These are phyloP conservation scores for Sequoiadendron giganteum DNA, from an alignment of 75 land plant species.

Conservation along the genomic window DNA sequence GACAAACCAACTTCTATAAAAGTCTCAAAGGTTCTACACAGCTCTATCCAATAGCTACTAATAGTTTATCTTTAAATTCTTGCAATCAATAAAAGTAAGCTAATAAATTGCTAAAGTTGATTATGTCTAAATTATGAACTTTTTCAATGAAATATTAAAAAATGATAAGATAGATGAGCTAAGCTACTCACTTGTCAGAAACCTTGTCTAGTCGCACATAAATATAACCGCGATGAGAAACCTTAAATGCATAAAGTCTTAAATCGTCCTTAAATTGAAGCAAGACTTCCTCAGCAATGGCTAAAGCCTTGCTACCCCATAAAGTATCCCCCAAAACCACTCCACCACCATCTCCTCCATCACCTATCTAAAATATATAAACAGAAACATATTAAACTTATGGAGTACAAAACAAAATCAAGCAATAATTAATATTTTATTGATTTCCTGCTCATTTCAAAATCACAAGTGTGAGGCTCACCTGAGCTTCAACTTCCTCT, in stretches of 20 bases:
- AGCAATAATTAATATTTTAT: neutral
- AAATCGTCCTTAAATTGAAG: slow-evolving; percentile 48
- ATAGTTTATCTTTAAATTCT: neutral
- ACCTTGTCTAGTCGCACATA: slow-evolving; percentile 88
- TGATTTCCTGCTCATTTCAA: neutral
- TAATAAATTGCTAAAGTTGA: neutral
- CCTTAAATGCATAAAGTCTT: slow-evolving; percentile 73
- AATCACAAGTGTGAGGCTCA: neutral
- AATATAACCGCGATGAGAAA: slow-evolving; percentile 59
- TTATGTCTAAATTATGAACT: neutral
- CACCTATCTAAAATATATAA: slow-evolving; percentile 56
- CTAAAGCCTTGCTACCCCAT: slow-evolving; percentile 73
- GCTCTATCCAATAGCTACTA: neutral
- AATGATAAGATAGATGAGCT: neutral
- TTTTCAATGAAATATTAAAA: neutral
- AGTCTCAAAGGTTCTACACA: neutral
- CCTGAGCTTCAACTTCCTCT: slow-evolving; percentile 18
- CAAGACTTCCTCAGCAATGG: slow-evolving; percentile 60
- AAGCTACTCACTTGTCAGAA: slow-evolving; percentile 58
- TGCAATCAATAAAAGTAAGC: neutral
- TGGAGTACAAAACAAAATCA: neutral
- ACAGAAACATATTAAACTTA: neutral
- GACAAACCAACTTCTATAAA: neutral
- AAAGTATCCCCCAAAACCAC: slow-evolving; percentile 55
- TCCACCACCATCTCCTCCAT: slow-evolving; percentile 98